Base-by-base conservation (phyloP, 371 early-diverging fungal genomes). In the Zancudomyces culisetae region DNA sequence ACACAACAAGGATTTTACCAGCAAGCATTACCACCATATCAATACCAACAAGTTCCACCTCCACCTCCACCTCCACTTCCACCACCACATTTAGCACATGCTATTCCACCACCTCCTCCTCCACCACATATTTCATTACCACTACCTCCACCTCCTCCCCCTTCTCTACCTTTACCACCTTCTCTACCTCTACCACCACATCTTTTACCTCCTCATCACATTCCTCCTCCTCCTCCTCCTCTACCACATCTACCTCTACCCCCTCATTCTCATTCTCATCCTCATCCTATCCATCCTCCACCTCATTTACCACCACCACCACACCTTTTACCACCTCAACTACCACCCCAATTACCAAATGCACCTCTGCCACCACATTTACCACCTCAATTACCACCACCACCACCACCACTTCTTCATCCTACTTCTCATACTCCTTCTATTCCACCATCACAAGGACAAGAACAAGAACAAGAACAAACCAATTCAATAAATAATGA, bases 211-310 rank as follows among this genome's bases (percentile, higher is more conserved):
- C 43, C 24, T 22, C 53, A 39, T 41, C 57, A 42, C n/a, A 43
- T 6, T 55, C 42, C 43, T 3, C 28, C 55, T 1, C 39, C 46
- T 13, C 57, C 15, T 28, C 43, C 55, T 6, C 27, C 46, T 10
- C 42, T 56, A 12, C 29, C 62, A 3, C 45, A 41, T 3, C 41
- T 49, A 45, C 53, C 51, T 24, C 27, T 29, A 13, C 21, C 62
- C 20, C 42, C 19, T 18, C 21, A 47, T 41, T 29, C 54, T 13
- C 52, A 27, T 19, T 22, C 42, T 27, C 27, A 43, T 27, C 41
- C 21, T 43, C 46, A 45, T 30, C 28, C 27, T 28, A 50, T 42
- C 45, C 51, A 18, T 19, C 20, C 21, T 42, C 26, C 21, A 22
- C 28, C 6, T 23, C 45, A 48, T 13, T 27, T 20, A 39, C 29